Base-by-base conservation (phyloP, 192 early-diverging fungal species). In the Chytriomyces sp. region DNA sequence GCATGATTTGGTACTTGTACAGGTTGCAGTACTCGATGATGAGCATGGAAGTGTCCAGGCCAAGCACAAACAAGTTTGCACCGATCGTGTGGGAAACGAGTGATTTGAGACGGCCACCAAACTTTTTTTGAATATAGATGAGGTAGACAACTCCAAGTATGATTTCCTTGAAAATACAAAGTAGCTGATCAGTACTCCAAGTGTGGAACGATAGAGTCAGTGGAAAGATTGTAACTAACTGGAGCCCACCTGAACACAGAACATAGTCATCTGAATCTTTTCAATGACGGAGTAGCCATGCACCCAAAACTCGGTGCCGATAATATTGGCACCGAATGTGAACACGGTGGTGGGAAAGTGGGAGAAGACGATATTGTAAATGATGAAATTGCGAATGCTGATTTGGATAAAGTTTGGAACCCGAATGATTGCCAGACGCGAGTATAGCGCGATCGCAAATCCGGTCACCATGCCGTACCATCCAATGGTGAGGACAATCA, bases 1-100 rank as follows among this genome's bases (percentile, higher is more conserved):
- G 48, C 61, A 75, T 79, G 79, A 81, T 81, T 50, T 81, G 80
- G 79, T 81, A 81, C 23, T 77, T 63, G 57, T 81, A 81, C 18
- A 81, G 64, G 16, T 66, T 53, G 6, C 43, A 18, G 63, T 81
- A 81, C 75, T 81, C 80, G 43, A 76, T 26, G 0, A 57, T 26
- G 11, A 81, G 45, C 67, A 67, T 72, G 49, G 26, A 50, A 43
- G 81, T 24, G 49, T 81, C 80, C 26, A 81, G 61, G 57, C 53
- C 6, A 23, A 81, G 64, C 11, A 81, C 80, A 43, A 80, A 45
- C 6, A 65, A 24, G 57, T 81, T 78, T 6, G 72, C 60, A 13
- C 61, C 76, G 23, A 81, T 43, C 18, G 79, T 80, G 64, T 80
- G 79, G 44, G 46, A 46, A 8, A 80, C 35, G 48, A 79, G 28